A percentile compares a stretch with the other conserved stretches of the same genome.
Evolutionary conservation across 306 rosid genomes (phyloP).

Genomic region (Trifolium pratense): DNA sequence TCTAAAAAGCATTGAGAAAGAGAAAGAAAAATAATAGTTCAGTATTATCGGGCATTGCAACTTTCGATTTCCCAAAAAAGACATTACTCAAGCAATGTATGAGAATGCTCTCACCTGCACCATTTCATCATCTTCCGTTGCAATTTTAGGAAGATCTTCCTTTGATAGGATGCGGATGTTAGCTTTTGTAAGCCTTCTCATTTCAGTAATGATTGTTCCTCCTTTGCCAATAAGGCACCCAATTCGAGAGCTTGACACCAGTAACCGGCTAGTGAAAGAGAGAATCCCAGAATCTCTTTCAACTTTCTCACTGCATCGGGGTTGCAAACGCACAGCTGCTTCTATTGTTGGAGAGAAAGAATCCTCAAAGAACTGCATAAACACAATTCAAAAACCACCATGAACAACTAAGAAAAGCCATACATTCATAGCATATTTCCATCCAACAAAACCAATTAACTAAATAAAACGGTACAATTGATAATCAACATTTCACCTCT

Average conservation of each 20-base stretch:
- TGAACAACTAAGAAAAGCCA: neutral
- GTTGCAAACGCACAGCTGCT: constrained; percentile 93
- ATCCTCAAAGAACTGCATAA: constrained; percentile 78
- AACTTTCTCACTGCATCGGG: constrained; percentile 89
- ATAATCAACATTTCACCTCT: constrained; percentile 67
- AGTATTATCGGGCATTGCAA: constrained; percentile 27
- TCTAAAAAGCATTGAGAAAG: constrained; percentile 50
- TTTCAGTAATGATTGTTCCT: constrained; percentile 85
- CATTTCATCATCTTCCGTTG: constrained; percentile 94
- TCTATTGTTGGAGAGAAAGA: constrained; percentile 81
- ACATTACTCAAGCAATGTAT: neutral
- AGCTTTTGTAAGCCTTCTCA: constrained; percentile 92
- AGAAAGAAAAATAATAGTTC: neutral
- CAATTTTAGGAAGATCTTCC: constrained; percentile 89
- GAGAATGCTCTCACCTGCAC: constrained; percentile 71
- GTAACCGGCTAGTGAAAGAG: constrained; percentile 84
- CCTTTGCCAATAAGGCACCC: constrained; percentile 99
- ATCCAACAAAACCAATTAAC: neutral
- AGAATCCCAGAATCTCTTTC: constrained; percentile 94
- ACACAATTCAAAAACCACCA: constrained; percentile 26
- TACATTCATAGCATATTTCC: neutral
- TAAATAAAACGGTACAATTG: neutral
- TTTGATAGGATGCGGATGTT: constrained; percentile 85
- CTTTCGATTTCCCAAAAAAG: neutral
- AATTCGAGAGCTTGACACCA: constrained; percentile 87